Evolutionary conservation across 2,329 filamentous ascomycete genomes (phyloP).

Genomic region (Parasarocladium wereldwijsianum): DNA sequence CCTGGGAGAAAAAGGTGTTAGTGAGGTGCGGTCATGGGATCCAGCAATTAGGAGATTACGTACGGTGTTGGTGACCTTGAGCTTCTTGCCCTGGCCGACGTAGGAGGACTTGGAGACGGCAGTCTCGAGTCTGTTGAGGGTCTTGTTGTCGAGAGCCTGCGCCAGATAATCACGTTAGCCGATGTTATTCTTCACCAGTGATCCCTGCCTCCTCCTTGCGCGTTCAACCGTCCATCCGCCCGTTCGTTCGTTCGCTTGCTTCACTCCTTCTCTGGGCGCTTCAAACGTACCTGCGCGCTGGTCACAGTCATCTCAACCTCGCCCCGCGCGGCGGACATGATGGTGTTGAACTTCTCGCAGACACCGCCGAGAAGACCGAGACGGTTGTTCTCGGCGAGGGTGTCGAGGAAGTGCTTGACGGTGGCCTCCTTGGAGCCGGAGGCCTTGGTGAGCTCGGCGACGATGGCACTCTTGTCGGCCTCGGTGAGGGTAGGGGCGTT

Average conservation of each 20-base stretch:
- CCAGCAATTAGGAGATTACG: constrained; percentile 11
- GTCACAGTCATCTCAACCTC: constrained; percentile 91
- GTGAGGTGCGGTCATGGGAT: background rate
- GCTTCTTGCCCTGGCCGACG: constrained; percentile 84
- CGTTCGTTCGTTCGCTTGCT: constrained; percentile 1
- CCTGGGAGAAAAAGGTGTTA: constrained; percentile 33
- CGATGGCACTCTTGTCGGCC: constrained; percentile 72
- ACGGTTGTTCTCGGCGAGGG: constrained; percentile 93
- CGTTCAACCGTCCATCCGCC: constrained; percentile 7
- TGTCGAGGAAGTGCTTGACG: constrained; percentile 83
- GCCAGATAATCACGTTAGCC: constrained; percentile 12
- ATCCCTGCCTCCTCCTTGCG: background rate
- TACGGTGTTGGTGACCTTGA: constrained; percentile 90
- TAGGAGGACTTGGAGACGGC: constrained; percentile 83
- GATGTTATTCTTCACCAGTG: background rate
- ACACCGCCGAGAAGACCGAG: constrained; percentile 70
- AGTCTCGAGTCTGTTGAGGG: constrained; percentile 69
- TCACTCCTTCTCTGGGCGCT: constrained; percentile 1
- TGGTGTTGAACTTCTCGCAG: constrained; percentile 68
- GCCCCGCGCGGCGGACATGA: constrained; percentile 80
- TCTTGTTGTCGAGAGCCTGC: constrained; percentile 75
- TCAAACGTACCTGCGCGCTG: constrained; percentile 64
- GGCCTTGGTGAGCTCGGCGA: constrained; percentile 78
- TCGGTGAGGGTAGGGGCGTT: constrained; percentile 62
- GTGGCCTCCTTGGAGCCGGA: constrained; percentile 62